Evolutionary conservation across 225 moss, liverwort and hornwort genomes (phyloP), one percentile per base, ranked within the genome.

Genomic region (Polytrichum formosum): DNA sequence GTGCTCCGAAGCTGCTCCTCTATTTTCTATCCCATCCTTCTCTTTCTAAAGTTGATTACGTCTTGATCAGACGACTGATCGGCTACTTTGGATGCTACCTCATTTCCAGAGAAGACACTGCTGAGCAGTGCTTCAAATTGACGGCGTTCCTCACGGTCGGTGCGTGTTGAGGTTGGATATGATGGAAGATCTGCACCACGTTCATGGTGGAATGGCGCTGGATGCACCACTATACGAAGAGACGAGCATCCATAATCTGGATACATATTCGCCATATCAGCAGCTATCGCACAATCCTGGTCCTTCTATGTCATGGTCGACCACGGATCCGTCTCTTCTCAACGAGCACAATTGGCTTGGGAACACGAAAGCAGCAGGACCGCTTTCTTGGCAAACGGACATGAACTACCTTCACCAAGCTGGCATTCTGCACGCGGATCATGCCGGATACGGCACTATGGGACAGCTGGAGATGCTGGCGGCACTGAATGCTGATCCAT

Each of bases 401-500:
- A n/a, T 66, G 64, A 81, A 65, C 73, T 84, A 64, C 67, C 72
- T 83, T 35, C 87, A 83, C 9, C 87, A 78, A 28, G 46, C 46
- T 46, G 46, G 46, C 46, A 46, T 46, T 46, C 46, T 46, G 13
- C 80, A 81, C 21, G 76, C 23, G 72, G 61, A 46, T 10, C 72
- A 73, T 56, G 78, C 78, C 73, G 81, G 81, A 54, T 79, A 73
- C 76, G 76, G 64, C 20, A 66, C 76, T 37, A 56, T 81, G 61
- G 84, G 71, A n/a, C 80, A 80, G 58, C 65, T 84, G 72, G 90
- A 87, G 73, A 82, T 83, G 82, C 72, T 89, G 74, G 70, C 88
- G 33, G 76, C 84, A 54, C 53, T 82, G 7, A 76, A 70, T 65
- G 63, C 66, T 6, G 87, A 85, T 73, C 70, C 87, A 2, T 83